A percentile compares a stretch with the other conserved stretches of the same genome.
These are phyloP conservation scores for Arachnomyces sp. DNA, from an alignment of 2,329 filamentous ascomycete species.

Conservation along the genomic window DNA sequence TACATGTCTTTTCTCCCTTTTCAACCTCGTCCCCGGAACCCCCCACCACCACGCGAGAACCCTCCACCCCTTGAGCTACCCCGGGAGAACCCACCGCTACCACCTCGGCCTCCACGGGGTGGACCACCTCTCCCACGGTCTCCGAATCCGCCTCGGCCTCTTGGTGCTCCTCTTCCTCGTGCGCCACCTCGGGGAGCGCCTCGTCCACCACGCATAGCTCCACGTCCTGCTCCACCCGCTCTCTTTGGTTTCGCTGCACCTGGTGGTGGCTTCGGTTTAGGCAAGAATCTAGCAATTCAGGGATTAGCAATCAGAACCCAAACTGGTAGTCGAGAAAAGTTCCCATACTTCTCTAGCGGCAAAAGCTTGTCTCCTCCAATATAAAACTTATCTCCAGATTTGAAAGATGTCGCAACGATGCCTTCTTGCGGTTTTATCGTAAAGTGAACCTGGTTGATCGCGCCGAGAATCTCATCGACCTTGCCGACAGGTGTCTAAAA, in stretches of 20 bases:
- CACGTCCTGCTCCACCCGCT: constrained; percentile 52
- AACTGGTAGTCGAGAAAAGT: not conserved
- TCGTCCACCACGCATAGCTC: constrained; percentile 40
- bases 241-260: constrained; percentile 63
- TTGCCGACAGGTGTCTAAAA: constrained; percentile 79
- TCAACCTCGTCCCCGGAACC: constrained; percentile 21
- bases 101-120: constrained; percentile 33
- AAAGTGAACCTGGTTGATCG: constrained; percentile 97
- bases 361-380: constrained; percentile 91
- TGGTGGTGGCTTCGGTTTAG: constrained; percentile 73
- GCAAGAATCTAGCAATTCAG: constrained; percentile 59
- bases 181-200: constrained; percentile 40
- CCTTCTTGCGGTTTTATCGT: constrained; percentile 96
- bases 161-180: constrained; percentile 43
- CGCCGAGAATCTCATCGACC: constrained; percentile 94
- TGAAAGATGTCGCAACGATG: constrained; percentile 91
- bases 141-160: constrained; percentile 47
- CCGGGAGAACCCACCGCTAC: constrained; percentile 22
- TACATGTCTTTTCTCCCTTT: not conserved
- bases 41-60: constrained; percentile 26
- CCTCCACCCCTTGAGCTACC: constrained; percentile 35
- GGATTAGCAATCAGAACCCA: not conserved
- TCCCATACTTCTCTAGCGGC: constrained; percentile 70
- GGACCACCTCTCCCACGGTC: constrained; percentile 37
- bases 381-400: constrained; percentile 94